Conservation (phyloP, 345 rosid genomes). For the Odontarrhena argentea region DNA sequence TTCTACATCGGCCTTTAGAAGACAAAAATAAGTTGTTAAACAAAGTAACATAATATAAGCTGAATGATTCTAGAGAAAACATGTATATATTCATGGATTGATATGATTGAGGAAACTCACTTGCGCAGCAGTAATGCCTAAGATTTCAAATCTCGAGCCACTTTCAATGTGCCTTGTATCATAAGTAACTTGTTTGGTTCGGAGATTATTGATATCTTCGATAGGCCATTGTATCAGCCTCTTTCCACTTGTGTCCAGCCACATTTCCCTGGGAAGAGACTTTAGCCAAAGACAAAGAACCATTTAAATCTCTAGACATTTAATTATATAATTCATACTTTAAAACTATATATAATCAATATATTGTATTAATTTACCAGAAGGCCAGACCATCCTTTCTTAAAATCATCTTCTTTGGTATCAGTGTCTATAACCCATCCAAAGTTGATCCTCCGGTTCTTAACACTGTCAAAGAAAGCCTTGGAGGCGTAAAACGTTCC, state of each 20-base stretch:
- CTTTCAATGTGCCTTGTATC: conserved; percentile 32
- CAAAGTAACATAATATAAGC: too few species aligned
- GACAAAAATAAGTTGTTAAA: background rate
- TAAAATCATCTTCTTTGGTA: conserved; percentile 48
- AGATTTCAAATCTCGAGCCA: conserved; percentile 48
- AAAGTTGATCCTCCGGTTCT: conserved; percentile 61
- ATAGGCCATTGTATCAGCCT: conserved; percentile 70
- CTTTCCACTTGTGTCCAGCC: conserved; percentile 57
- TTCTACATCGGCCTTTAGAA: conserved; percentile 56
- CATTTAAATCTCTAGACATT: background rate
- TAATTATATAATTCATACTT: too few species aligned
- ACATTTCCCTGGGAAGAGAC: conserved; percentile 62
- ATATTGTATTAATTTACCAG: conserved; percentile 46
- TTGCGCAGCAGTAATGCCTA: conserved; percentile 57
- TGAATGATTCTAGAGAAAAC: background rate
- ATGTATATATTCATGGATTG: background rate
- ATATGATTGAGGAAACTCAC: conserved; percentile 20
- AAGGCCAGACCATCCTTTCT: conserved; percentile 75
- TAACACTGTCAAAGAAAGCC: conserved; percentile 59
- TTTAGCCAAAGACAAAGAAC: conserved; percentile 1
- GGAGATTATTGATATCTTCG: conserved; percentile 54
- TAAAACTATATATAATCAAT: too few species aligned
- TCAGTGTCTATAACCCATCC: conserved; percentile 70
- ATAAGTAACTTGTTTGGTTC: conserved; percentile 40
- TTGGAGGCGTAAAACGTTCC: conserved; percentile 73